A percentile compares a stretch with the other conserved stretches of the same genome.
Evolutionary conservation across 176 grass and related monocot species (phyloP).

Genomic region (Urochloa ruziziensis): DNA sequence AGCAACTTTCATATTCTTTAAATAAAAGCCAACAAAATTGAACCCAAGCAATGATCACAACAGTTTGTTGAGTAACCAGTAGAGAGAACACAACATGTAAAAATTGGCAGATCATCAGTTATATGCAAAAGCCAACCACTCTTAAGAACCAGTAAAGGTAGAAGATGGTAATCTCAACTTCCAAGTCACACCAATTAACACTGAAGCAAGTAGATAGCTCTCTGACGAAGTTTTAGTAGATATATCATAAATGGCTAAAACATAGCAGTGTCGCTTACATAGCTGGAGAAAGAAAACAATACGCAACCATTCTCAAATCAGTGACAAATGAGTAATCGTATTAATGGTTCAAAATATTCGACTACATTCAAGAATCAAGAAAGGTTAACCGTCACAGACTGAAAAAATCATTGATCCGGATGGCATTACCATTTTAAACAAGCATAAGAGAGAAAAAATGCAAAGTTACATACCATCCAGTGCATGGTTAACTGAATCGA

Average conservation of each 20-base stretch:
- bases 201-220: neutral
- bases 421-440: constrained; percentile 1
- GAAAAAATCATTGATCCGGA: neutral
- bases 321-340: neutral
- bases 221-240: neutral
- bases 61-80: neutral
- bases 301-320: neutral
- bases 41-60: neutral
- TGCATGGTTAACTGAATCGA: constrained; percentile 64
- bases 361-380: neutral
- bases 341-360: neutral
- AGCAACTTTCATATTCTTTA: neutral
- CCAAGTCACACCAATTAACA: neutral
- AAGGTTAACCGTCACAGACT: neutral
- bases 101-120: neutral
- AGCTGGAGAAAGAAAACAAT: constrained; percentile 8
- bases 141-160: neutral
- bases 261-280: neutral
- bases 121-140: neutral
- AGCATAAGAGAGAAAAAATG: neutral
- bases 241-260: neutral
- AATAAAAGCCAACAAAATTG: neutral
- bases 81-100: neutral
- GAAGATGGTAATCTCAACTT: neutral
- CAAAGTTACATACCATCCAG: constrained; percentile 52